Base-by-base conservation (phyloP, 1,284 basidiomycete genomes). In the Afroboletus lepidellus region DNA sequence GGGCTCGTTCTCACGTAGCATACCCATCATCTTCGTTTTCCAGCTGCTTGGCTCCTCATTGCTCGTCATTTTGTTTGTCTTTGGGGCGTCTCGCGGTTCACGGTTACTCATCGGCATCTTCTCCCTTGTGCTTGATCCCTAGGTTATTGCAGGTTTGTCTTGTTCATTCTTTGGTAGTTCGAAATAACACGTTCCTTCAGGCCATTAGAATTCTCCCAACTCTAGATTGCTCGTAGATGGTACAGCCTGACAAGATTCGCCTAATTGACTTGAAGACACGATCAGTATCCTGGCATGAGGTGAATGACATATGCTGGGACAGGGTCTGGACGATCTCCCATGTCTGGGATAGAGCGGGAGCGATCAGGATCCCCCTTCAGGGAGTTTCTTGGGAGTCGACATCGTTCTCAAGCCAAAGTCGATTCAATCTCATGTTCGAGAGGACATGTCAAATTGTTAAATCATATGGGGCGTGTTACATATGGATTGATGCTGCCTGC, bases 401-500 rank as follows among this genome's bases (percentile, higher is more conserved):
- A 12, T 34, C 50, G 15, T 51, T 51, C 30, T 49, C 50, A 3
- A 51, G 37, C 37, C 8, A 5, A 20, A 5, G 23, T n/a, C 49
- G 49, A 11, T 51, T 51, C 30, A 33, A 48, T 18, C 1, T 20
- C 11, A n/a, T 48, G 29, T 49, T 51, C 37, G 12, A 51, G 15
- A 41, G n/a, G n/a, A 27, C 30, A 25, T 8, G 30, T 9, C 23
- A 23, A 24, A 21, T 49, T 4, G 18, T 51, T 3, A 15, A 33
- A 49, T 13, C n/a, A 5, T 24, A 2, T 3, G 37, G 37, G n/a
- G 49, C 27, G 2, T 15, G 34, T 49, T 49, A 49, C 37, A 30
- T 48, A 13, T 51, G 49, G 49, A 39, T 51, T 3, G 49, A 51
- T 12, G 49, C 49, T 4, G 49, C 44, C 7, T 51, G 49, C 37